Base-by-base conservation (phyloP, 257 asterid genomes). In the Mentha longifolia region DNA sequence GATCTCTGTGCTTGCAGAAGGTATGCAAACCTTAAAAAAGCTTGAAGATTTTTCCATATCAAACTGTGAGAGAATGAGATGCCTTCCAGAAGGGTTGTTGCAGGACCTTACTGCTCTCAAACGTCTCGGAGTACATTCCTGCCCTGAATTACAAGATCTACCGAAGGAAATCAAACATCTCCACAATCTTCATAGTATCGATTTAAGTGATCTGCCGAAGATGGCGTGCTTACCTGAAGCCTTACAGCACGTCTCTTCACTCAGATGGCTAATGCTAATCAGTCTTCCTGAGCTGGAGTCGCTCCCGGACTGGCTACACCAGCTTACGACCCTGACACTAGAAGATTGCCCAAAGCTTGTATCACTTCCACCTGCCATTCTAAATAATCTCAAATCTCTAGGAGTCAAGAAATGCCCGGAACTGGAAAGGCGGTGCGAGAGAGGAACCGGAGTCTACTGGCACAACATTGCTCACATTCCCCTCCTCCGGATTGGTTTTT, bases 361-460 rank as follows among this genome's bases (percentile, higher is more conserved):
- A 37, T 37, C 42, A 37, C 6, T 37, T 37, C 42, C 42, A 37
- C 4, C 49, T 50, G 9, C 54, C 9, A 3, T 46, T 14, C 17
- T 25, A 50, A 22, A 22, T 22, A 16, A 50, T 17, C 25, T 50
- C 25, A n/a, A n/a, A n/a, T 0, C 16, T 65, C 15, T 12, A 3
- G 0, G 19, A 41, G 2, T 20, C 1, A 17, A 8, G 1, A 3
- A 10, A 10, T 78, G 83, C 41, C 58, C 74, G 19, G 65, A 55
- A 58, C 39, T 79, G 54, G 35, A 74, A 19, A 75, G 68, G 71
- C 64, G 60, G 47, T 75, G 25, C 56, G 0, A 7, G 5, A 50
- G 12, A 50, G 75, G 39, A 61, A 54, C 11, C 4, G 79, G 79
- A 8, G 79, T 60, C 45, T 65, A 68, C 2, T 68, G 79, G 75